A percentile compares a stretch with the other conserved stretches of the same genome.
These are phyloP conservation scores for Stellera chamaejasme DNA, from an alignment of 345 rosid species.

Conservation along the genomic window DNA sequence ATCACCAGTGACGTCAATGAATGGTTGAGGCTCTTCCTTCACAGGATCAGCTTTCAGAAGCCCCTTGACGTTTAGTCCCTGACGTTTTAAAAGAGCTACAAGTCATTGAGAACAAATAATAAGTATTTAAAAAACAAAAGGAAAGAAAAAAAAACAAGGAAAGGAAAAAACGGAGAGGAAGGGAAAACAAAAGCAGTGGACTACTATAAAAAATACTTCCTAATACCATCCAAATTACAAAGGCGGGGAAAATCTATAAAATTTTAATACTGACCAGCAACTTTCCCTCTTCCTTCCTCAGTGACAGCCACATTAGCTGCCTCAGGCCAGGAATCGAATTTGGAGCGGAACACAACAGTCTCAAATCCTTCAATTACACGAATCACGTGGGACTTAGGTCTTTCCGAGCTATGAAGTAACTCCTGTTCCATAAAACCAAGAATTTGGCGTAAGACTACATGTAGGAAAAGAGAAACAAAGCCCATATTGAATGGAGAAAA, in stretches of 20 bases:
- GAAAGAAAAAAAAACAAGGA: too few relatives aligned
- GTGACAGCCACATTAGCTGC: constrained; percentile 53
- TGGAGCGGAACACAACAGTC: constrained; percentile 80
- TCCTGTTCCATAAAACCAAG: constrained; percentile 38
- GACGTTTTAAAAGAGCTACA: constrained; percentile 80
- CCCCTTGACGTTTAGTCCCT: constrained; percentile 92
- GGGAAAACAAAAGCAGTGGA: background rate
- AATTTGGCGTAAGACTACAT: background rate
- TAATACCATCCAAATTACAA: constrained; percentile 8
- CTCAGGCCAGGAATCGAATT: constrained; percentile 90
- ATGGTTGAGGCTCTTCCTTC: constrained; percentile 78
- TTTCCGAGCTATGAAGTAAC: constrained; percentile 42
- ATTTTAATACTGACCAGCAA: constrained; percentile 60
- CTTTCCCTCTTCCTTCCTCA: constrained; percentile 98
- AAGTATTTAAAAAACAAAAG: constrained; percentile 1
- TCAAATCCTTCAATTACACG: constrained; percentile 96
- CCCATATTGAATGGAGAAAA: constrained; percentile 7
- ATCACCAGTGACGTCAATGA: constrained; percentile 91
- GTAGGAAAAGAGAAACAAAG: constrained; percentile 7
- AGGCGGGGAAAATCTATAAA: constrained; percentile 2
- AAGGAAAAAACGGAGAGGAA: background rate
- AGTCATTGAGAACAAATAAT: constrained; percentile 10
- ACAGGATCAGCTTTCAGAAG: constrained; percentile 67
- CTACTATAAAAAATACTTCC: constrained; percentile 1
- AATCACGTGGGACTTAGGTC: constrained; percentile 55